These are phyloP conservation scores for Populus euphratica DNA, from an alignment of 345 rosid species.

Conservation along the genomic window DNA sequence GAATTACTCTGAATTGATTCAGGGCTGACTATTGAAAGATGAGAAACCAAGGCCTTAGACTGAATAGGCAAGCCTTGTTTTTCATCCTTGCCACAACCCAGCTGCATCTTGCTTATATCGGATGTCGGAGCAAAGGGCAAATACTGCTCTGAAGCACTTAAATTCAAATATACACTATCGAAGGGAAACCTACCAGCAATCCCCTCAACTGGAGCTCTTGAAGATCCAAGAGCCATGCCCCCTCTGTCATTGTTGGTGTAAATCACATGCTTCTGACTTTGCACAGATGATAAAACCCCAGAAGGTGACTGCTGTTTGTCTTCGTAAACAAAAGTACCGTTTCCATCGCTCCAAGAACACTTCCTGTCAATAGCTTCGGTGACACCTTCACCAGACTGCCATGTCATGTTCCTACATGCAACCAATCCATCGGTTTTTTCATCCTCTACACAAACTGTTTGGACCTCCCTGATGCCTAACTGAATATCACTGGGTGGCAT, in stretches of 20 bases:
- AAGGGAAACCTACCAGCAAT: slow-evolving; percentile 18
- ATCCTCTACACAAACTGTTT: slow-evolving; percentile 23
- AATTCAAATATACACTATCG: slow-evolving; percentile 22
- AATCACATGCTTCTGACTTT: slow-evolving; percentile 14
- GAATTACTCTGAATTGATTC: slow-evolving; percentile 73
- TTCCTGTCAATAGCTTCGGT: slow-evolving; percentile 18
- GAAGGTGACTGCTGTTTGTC: slow-evolving; percentile 32
- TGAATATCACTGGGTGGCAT: slow-evolving; percentile 25
- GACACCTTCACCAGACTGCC: slow-evolving; percentile 27
- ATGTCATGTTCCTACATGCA: slow-evolving; percentile 25
- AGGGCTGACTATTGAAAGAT: slow-evolving; percentile 48
- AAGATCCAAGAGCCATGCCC: slow-evolving; percentile 22
- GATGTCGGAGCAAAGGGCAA: slow-evolving; percentile 28
- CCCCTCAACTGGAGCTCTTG: slow-evolving; percentile 27
- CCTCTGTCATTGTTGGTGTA: slow-evolving; percentile 26
- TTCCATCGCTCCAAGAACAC: slow-evolving; percentile 19
- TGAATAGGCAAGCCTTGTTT: slow-evolving; percentile 31
- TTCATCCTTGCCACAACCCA: slow-evolving; percentile 33
- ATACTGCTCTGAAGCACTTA: slow-evolving; percentile 31
- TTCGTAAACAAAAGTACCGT: slow-evolving; percentile 26
- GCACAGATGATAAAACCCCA: slow-evolving; percentile 18
- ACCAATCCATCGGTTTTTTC: slow-evolving; percentile 25
- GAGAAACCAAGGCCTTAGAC: slow-evolving; percentile 32
- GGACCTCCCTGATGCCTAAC: slow-evolving; percentile 20
- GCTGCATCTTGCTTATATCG: slow-evolving; percentile 25